Evolutionary conservation across 169 alveolate genomes (phyloP).

Genomic region (Cyclospora cayetanensis): DNA sequence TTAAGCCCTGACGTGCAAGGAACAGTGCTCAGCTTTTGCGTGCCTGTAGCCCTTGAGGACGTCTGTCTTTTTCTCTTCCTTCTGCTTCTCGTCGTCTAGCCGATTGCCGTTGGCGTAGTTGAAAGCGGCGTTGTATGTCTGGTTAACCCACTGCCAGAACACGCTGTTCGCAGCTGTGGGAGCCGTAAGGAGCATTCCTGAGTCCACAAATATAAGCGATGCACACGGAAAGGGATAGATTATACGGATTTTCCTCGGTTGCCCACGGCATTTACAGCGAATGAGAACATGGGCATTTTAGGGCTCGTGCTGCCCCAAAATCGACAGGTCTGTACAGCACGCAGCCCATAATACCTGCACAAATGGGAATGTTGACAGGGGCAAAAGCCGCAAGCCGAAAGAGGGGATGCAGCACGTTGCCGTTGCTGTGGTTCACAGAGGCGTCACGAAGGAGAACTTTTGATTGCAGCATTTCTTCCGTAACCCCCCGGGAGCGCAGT

Average conservation of each 20-base stretch:
- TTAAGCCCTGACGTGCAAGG: background rate
- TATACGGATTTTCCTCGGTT: background rate
- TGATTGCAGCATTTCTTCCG: background rate
- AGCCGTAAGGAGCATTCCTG: constrained; percentile 53
- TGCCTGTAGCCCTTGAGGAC: constrained; percentile 46
- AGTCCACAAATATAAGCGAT: background rate
- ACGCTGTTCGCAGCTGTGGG: constrained; percentile 56
- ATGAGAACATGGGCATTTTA: background rate
- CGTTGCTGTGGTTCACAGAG: constrained; percentile 51
- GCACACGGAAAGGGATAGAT: background rate
- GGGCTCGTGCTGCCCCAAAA: too few species aligned
- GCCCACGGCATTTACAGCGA: background rate
- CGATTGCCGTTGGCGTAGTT: constrained; percentile 66
- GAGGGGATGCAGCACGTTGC: constrained; percentile 6
- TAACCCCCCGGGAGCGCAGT: background rate
- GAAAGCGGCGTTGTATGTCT: constrained; percentile 70
- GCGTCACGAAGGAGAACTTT: background rate
- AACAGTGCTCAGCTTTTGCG: background rate
- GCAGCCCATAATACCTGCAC: constrained; percentile 70
- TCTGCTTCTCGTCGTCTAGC: background rate
- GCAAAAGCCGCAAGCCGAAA: constrained; percentile 62
- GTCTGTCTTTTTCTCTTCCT: background rate
- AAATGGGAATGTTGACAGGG: constrained; percentile 70
- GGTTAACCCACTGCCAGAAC: constrained; percentile 74
- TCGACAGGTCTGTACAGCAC: too few species aligned